Evolutionary conservation across 2,329 filamentous ascomycete genomes (phyloP).

Genomic region (Harringtonia aguacate): DNA sequence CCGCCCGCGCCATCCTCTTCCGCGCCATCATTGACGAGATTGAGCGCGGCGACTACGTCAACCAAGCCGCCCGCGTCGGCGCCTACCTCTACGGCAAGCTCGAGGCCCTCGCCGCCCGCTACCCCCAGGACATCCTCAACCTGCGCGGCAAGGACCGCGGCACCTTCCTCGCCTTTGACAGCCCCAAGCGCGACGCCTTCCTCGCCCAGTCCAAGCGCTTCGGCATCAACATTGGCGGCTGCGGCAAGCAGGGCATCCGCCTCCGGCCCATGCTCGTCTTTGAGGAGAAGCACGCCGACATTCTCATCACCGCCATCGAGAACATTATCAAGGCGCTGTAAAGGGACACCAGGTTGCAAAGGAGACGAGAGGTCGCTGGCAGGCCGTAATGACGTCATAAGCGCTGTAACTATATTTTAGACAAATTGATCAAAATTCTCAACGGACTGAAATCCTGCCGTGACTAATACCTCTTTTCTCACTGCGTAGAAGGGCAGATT

Average conservation of each 20-base stretch:
- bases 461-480: too few relatives aligned
- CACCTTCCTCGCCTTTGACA: constrained; percentile 90
- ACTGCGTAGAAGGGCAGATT: too few relatives aligned
- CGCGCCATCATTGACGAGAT: constrained; percentile 75
- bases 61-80: constrained; percentile 66
- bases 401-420: too few relatives aligned
- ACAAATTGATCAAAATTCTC: too few relatives aligned
- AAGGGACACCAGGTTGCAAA: too few relatives aligned
- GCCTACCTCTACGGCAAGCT: constrained; percentile 68
- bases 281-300: constrained; percentile 78
- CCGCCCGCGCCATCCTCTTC: constrained; percentile 75
- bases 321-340: too few relatives aligned
- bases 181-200: constrained; percentile 68
- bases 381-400: too few relatives aligned
- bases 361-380: too few relatives aligned
- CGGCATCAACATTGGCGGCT: constrained; percentile 81
- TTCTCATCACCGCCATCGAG: too few relatives aligned
- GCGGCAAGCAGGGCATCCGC: constrained; percentile 63
- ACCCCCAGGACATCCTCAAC: constrained; percentile 76
- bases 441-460: too few relatives aligned
- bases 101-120: constrained; percentile 54
- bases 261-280: constrained; percentile 87
- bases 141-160: constrained; percentile 79
- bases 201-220: constrained; percentile 66
- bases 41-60: constrained; percentile 63